Base-by-base conservation (phyloP, 192 early-diverging fungal species). In the Podila clonocystis region DNA sequence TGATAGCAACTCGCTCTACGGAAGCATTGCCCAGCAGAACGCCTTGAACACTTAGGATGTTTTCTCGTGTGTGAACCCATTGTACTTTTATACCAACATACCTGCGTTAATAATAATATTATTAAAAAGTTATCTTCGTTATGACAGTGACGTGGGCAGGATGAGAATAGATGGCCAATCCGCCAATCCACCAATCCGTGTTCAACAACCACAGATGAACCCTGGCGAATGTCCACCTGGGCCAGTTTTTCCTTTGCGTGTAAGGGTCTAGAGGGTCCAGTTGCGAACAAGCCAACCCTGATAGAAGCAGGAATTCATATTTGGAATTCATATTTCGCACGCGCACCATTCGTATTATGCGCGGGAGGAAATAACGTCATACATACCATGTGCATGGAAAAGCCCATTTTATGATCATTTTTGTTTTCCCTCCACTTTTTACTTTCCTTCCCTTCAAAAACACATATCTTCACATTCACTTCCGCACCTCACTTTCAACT, bases 1-100 rank as follows among this genome's bases (percentile, higher is more conserved):
- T 19, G 77, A 80, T 28, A 48, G 69, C 50, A 67, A 62, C 52
- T 73, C 67, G 19, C 24, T 69, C 7, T 69, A 73, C 61, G 77
- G 77, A 9, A 31, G 29, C 15, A 55, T 55, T 22, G 45, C 75
- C 20, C 63, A 70, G 22, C 65, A 70, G 20, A 20, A 26, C 11
- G 45, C 50, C 4, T 58, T 70, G 11, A 62, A 29, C 41, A 61
- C 28, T 8, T 63, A 62, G 48, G 12, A 22, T 26, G 22, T 8
- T 24, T 36, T 52, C 24, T 17, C 28, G 5, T 11, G 5, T 11
- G 41, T 60, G 36, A 4, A 26, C 58, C 22, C 12, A 11, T 61
- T 28, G 20, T 36, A 11, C 59, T 59, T 70, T 62, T 48, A 26
- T 68, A 29, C 29, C 66, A 45, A 45, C 41, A 45, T 45, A 45